Percentiles rank a stretch among this genome's conserved stretches.
Conservation (phyloP, 371 early-diverging fungal species). For the Haplosporangium sp. region DNA sequence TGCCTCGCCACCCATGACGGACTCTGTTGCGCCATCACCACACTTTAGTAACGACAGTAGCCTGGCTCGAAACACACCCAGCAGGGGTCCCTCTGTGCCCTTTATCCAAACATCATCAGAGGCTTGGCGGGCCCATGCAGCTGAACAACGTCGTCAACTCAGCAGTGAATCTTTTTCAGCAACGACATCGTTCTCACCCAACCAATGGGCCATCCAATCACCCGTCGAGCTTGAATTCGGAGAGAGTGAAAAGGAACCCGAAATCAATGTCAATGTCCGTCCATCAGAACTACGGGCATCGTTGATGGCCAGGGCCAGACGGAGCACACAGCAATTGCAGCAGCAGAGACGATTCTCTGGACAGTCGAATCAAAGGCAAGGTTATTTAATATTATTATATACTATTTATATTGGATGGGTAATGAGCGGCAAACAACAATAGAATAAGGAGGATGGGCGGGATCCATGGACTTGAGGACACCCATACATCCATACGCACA, state of each 20-base stretch:
- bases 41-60: no score
- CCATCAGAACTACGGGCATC: slow-evolving; percentile 47
- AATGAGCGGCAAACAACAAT: no score
- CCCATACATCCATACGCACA: background rate
- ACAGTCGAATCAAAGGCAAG: slow-evolving; percentile 41
- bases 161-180: slow-evolving; percentile 34
- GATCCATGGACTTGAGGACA: no score
- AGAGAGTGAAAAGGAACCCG: slow-evolving; percentile 38
- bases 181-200: slow-evolving; percentile 14
- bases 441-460: no score
- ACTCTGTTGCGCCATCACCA: slow-evolving; percentile 8
- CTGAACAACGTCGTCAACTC: slow-evolving; percentile 40
- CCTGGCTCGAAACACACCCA: background rate
- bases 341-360: slow-evolving; percentile 12
- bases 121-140: slow-evolving; percentile 40
- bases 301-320: slow-evolving; percentile 39
- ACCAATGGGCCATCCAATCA: slow-evolving; percentile 13
- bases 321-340: slow-evolving; percentile 18
- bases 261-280: slow-evolving; percentile 27
- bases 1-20: slow-evolving; percentile 32
- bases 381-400: background rate
- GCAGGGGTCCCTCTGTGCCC: slow-evolving; percentile 6
- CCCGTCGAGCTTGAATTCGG: slow-evolving; percentile 22
- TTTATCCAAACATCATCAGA: slow-evolving; percentile 38
- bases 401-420: background rate